These are phyloP conservation scores for Medicago lupulina DNA, from an alignment of 306 rosid genomes.

Conservation along the genomic window DNA sequence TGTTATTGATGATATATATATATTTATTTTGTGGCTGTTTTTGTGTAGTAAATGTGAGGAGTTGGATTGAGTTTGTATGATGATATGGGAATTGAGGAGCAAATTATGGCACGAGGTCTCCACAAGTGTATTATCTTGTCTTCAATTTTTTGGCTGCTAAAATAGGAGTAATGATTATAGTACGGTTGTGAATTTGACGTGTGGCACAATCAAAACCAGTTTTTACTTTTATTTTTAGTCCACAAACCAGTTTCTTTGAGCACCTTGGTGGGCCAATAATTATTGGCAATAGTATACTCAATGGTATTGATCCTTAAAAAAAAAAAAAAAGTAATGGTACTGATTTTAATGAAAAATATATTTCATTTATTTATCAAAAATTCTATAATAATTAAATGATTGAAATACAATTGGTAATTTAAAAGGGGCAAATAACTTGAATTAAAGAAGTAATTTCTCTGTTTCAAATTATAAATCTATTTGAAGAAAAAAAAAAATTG, in stretches of 20 bases:
- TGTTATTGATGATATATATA: constrained; percentile 41
- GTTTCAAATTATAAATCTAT: no score
- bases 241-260: not conserved
- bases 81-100: constrained; percentile 1
- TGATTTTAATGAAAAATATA: no score
- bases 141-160: not conserved
- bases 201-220: constrained; percentile 37
- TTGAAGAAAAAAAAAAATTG: no score
- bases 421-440: no score
- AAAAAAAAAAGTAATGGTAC: no score
- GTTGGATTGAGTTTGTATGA: constrained; percentile 19
- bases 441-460: no score
- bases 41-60: constrained; percentile 35
- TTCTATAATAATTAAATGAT: no score
- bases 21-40: constrained; percentile 20
- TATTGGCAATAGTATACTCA: no score
- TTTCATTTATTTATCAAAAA: no score
- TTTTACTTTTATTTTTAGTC: not conserved
- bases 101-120: constrained; percentile 54
- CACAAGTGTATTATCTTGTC: constrained; percentile 77
- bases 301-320: no score
- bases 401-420: no score
- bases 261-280: not conserved
- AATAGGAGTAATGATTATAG: constrained; percentile 21
- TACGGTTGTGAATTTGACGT: constrained; percentile 41